Conservation (phyloP, 75 land plant species). For the Sequoia sempervirens region DNA sequence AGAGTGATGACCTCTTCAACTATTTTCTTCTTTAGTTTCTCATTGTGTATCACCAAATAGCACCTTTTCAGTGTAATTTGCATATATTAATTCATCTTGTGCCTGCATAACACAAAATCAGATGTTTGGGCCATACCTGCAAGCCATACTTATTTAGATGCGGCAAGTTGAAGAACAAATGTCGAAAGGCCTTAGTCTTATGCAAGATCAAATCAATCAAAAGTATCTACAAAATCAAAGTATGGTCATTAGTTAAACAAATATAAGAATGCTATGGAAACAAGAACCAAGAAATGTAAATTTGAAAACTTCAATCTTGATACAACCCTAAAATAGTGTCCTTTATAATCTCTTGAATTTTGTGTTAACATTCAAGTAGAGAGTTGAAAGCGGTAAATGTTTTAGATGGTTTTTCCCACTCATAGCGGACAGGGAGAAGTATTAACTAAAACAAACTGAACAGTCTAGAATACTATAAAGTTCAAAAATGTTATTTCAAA, state of each 20-base stretch:
- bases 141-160: slow-evolving; percentile 26
- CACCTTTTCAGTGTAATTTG: background rate
- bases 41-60: background rate
- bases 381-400: background rate
- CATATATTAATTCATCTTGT: background rate
- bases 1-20: background rate
- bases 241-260: background rate
- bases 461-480: background rate
- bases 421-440: background rate
- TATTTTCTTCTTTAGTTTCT: too few relatives aligned
- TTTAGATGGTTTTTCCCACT: background rate
- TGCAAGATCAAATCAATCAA: slow-evolving; percentile 86
- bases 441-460: background rate
- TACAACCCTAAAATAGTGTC: background rate
- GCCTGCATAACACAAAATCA: background rate
- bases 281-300: background rate
- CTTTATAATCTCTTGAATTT: background rate
- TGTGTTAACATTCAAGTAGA: background rate
- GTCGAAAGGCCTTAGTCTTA: slow-evolving; percentile 81
- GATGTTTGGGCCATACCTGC: slow-evolving; percentile 24
- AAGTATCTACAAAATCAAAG: slow-evolving; percentile 46
- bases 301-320: background rate
- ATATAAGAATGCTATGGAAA: background rate
- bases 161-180: slow-evolving; percentile 69
- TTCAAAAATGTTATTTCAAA: background rate